Evolutionary conservation across 148 eudicot genomes (phyloP).

Genomic region (Chenopodium suecicum): DNA sequence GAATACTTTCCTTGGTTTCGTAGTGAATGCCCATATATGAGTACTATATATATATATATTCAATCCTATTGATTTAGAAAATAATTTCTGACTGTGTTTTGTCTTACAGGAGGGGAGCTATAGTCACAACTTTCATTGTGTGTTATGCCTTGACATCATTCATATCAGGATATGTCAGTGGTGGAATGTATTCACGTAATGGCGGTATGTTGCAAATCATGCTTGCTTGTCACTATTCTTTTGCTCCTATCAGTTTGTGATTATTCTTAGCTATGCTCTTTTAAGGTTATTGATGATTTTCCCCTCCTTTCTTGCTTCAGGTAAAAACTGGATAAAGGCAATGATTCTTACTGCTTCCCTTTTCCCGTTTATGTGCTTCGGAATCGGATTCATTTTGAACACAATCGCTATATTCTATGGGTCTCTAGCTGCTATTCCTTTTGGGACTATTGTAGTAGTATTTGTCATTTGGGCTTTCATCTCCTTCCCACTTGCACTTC

Average conservation of each 20-base stretch:
- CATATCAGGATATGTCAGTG: conserved; percentile 79
- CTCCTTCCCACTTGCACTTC: conserved; percentile 84
- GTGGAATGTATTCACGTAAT: conserved; percentile 79
- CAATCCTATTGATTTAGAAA: background rate
- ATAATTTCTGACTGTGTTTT: background rate
- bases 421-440: conserved; percentile 84
- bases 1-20: background rate
- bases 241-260: background rate
- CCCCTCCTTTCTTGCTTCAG: conserved; percentile 33
- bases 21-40: background rate
- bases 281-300: background rate
- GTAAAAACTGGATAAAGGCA: conserved; percentile 79
- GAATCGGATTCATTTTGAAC: conserved; percentile 72
- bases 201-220: conserved; percentile 48
- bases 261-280: background rate
- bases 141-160: conserved; percentile 84
- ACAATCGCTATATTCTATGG: conserved; percentile 85
- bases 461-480: conserved; percentile 85
- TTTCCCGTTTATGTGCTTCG: conserved; percentile 81
- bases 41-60: background rate
- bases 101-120: conserved; percentile 75
- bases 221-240: background rate
- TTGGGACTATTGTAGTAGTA: conserved; percentile 80
- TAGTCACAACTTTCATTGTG: conserved; percentile 71
- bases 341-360: conserved; percentile 83